phyloP scores from a whole-genome alignment of 768 basidiomycete species.

The Amanita subjunquillea region DNA sequence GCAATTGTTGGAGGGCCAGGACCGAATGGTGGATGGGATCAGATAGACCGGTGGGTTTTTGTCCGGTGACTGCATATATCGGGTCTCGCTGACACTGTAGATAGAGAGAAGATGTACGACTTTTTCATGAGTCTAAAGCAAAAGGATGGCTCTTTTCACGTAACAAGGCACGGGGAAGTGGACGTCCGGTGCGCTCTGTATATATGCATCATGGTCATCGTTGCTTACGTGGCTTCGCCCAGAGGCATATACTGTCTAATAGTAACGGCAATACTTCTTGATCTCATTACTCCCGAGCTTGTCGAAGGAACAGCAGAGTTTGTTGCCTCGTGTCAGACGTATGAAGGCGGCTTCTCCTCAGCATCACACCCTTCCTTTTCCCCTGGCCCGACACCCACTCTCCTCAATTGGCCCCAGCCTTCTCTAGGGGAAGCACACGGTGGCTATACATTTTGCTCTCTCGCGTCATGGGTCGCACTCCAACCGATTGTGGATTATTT shows the following conservation, averaged over 20 bases:
- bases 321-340: constrained; percentile 88
- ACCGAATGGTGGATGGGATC: constrained; percentile 72
- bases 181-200: constrained; percentile 66
- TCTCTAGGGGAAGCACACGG: constrained; percentile 94
- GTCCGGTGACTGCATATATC: neutral
- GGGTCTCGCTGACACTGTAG: neutral
- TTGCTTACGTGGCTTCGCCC: neutral
- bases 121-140: constrained; percentile 93
- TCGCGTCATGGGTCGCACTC: constrained; percentile 77
- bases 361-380: constrained; percentile 62
- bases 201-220: neutral
- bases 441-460: constrained; percentile 91
- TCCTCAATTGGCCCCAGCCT: constrained; percentile 45
- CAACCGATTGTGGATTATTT: constrained; percentile 36
- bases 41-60: constrained; percentile 60
- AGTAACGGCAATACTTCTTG: constrained; percentile 69
- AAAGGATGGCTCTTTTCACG: constrained; percentile 87
- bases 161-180: constrained; percentile 80
- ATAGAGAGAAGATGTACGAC: constrained; percentile 64
- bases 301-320: constrained; percentile 67
- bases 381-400: constrained; percentile 7
- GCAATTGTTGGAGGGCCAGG: constrained; percentile 75
- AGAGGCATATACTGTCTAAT: constrained; percentile 95
- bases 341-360: constrained; percentile 91
- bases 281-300: constrained; percentile 85